Conservation (phyloP, 2,329 filamentous ascomycete genomes). For the Septoria petroselini region DNA sequence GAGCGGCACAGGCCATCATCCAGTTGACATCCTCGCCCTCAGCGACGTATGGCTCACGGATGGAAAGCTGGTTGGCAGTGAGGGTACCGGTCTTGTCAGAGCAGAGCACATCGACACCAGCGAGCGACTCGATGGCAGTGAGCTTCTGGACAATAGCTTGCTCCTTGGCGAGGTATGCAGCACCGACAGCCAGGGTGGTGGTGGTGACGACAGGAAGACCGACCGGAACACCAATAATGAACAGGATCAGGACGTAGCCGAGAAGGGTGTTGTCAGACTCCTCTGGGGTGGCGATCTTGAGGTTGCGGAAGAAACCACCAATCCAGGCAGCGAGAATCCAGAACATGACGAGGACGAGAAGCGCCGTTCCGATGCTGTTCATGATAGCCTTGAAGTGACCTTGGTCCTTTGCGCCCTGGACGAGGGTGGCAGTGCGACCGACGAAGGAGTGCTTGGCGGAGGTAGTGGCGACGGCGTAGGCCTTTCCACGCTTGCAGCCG, state of each 20-base stretch:
- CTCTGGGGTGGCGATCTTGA: slow-evolving; percentile 60
- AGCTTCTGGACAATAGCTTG: slow-evolving; percentile 78
- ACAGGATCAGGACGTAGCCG: slow-evolving; percentile 65
- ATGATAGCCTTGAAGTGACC: slow-evolving; percentile 82
- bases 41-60: slow-evolving; percentile 72
- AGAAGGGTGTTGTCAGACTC: slow-evolving; percentile 61
- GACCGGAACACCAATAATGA: slow-evolving; percentile 76
- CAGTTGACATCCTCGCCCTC: slow-evolving; percentile 77
- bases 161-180: slow-evolving; percentile 72
- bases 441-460: slow-evolving; percentile 72
- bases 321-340: slow-evolving; percentile 74
- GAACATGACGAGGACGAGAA: slow-evolving; percentile 73
- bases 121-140: slow-evolving; percentile 72
- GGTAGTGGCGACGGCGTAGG: slow-evolving; percentile 65
- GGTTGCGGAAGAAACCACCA: slow-evolving; percentile 72
- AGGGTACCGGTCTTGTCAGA: slow-evolving; percentile 80
- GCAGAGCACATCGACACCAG: slow-evolving; percentile 74
- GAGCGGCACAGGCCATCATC: slow-evolving; percentile 78
- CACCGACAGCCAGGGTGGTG: slow-evolving; percentile 72
- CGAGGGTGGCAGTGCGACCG: slow-evolving; percentile 69
- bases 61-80: slow-evolving; percentile 70
- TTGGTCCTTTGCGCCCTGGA: slow-evolving; percentile 71
- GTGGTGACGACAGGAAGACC: slow-evolving; percentile 77
- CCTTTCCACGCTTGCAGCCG: slow-evolving; percentile 76
- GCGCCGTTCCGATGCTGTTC: slow-evolving; percentile 72